Base-by-base conservation (phyloP, 2,329 filamentous ascomycete genomes). In the Penicillium sp. region DNA sequence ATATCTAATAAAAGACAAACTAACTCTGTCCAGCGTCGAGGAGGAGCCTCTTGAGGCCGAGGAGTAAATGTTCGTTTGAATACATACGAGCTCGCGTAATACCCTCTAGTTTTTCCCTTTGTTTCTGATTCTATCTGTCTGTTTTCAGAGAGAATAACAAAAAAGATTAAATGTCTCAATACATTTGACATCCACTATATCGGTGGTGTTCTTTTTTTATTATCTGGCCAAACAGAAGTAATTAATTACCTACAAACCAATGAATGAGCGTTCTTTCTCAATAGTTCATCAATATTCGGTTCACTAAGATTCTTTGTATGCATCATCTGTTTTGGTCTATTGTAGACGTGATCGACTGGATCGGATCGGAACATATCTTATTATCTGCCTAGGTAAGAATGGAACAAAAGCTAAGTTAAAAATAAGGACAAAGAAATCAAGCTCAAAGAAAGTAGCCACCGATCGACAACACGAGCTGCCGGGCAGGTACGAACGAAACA, bases 41-140 rank as follows among this genome's bases (percentile, higher is more conserved):
- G 92, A 96, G 79, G 83, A 81, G 64, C 86, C 86, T 68, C 69
- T 84, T 62, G 87, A 90, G 76, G 79, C 77, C 65, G 89, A 92
- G 79, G 87, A 89, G 77, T 88, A 89, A 74, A 74, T 64, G 35
- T 24, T 42, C 47, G 35, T 28, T 26, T 40, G 33, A 48, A 28
- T 40, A 49, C 49, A 45, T 45, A 42, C 35, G 21, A 26, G 8
- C 24, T 47, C 51, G 56, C 50, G 47, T 58, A 58, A 58, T 58
- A 59, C 57, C 57, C 57, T 56, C 54, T 59, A 47, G 26, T 55
- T 55, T 20, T 47, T 47, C 23, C 14, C 26, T 53, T 51, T 35
- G 40, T 49, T n/a, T 49, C n/a, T 35, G 40, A 45, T n/a, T 49
- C n/a, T 52, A 47, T 40, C 18, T 45, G 38, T 45, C 18, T 30